Conservation (phyloP, 148 eudicot species). For the Rhododendron ovatum region DNA sequence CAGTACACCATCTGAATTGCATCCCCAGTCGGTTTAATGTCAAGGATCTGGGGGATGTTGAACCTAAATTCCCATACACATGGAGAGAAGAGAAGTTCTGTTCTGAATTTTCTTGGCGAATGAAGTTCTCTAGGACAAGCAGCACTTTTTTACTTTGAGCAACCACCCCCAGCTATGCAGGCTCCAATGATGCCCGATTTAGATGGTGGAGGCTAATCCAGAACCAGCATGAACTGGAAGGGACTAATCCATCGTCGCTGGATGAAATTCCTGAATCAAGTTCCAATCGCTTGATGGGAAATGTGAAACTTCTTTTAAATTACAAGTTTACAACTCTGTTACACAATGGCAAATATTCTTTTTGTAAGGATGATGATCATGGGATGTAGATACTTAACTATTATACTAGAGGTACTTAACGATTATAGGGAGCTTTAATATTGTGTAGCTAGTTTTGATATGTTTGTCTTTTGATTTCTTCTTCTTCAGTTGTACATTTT, state of each 20-base stretch:
- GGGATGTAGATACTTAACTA: background rate
- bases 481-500: background rate
- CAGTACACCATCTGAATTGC: background rate
- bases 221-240: background rate
- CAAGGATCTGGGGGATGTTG: background rate
- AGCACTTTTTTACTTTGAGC: background rate
- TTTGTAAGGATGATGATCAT: background rate
- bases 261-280: background rate
- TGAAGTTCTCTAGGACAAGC: background rate
- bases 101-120: background rate
- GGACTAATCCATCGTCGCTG: background rate
- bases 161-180: background rate
- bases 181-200: background rate
- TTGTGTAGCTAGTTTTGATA: background rate
- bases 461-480: background rate
- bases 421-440: background rate
- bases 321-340: background rate
- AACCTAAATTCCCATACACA: background rate
- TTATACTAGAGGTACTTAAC: too few species aligned
- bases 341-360: background rate
- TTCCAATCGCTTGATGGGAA: background rate
- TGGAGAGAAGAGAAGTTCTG: background rate
- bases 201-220: background rate
- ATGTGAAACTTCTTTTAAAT: background rate
- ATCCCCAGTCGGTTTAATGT: background rate